Evolutionary conservation across 345 rosid genomes (phyloP), one percentile per base, ranked within the genome.

Genomic region (Ceriops zippeliana): DNA sequence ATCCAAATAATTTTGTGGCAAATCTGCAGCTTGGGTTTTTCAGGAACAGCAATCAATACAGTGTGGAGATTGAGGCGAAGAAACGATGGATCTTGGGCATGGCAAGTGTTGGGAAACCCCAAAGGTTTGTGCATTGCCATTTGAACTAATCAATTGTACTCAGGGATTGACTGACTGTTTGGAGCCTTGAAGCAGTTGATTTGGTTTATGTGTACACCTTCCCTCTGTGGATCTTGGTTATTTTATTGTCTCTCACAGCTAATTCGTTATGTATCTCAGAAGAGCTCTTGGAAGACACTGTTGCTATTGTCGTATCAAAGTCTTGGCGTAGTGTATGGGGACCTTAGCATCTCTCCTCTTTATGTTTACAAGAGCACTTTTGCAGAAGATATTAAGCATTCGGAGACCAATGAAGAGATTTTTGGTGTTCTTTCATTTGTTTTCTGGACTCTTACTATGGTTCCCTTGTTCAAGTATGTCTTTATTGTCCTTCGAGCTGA

Each of bases 301-400:
- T 35, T 89, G 89, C 73, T 92, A 63, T 85, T 92, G 81, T 93
- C 98, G 54, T 96, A 92, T 78, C 99, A 96, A 79, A 96, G 97
- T 79, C 93, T 96, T 69, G 98, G 99, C 56, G 99, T 96, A 52
- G 99, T 96, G 6, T 96, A 95, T 63, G 99, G 99, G 11, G 99
- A 95, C 81, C 83, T 95, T 24, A 83, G 99, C 76, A 95, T 86
- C 58, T 95, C 99, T 20, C 99, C 99, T 37, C 87, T 92, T 64
- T 95, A 95, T 64, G 99, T 95, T 58, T 95, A 87, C 69, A 89
- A 87, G 81, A 89, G 97, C 82, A 90, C 99, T 73, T 95, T 95
- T 62, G 99, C 97, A 52, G 99, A 95, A 75, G 99, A 93, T 77
- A 93, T 93, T 79, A 83, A 70, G 47, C 99, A 95, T 76, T 92